A percentile compares a stretch with the other conserved stretches of the same genome.
Evolutionary conservation across 306 rosid species (phyloP).

Genomic region (Pueraria montana): DNA sequence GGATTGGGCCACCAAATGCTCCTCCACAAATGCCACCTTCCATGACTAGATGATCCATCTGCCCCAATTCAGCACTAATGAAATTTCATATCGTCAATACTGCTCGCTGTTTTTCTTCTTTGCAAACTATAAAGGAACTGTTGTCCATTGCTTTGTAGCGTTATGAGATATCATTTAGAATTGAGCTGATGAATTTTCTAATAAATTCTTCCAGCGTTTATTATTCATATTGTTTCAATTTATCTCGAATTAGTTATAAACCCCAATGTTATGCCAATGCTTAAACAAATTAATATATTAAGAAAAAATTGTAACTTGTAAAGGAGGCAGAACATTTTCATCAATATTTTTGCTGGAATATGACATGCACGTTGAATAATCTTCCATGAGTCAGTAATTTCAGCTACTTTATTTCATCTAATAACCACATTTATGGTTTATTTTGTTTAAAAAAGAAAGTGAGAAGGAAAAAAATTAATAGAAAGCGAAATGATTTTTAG

Average conservation of each 20-base stretch:
- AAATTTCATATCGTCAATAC: background rate
- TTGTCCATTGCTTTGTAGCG: background rate
- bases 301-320: background rate
- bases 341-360: too few species aligned
- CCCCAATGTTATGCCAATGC: too few species aligned
- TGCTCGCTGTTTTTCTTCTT: background rate
- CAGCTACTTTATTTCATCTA: too few species aligned
- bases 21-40: constrained; percentile 45
- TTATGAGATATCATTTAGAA: background rate
- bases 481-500: too few species aligned
- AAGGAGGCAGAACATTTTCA: background rate
- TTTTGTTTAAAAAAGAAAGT: too few species aligned
- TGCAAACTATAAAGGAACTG: background rate
- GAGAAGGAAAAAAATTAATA: too few species aligned
- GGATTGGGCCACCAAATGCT: constrained; percentile 52
- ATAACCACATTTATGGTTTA: too few species aligned
- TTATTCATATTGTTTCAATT: background rate
- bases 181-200: background rate
- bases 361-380: too few species aligned
- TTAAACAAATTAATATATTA: background rate
- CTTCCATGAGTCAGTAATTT: too few species aligned
- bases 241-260: background rate
- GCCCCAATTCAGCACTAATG: background rate
- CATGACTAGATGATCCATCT: constrained; percentile 48
- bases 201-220: background rate